These are phyloP conservation scores for Trichothecium roseum DNA, from an alignment of 2,329 filamentous ascomycete species.

Conservation along the genomic window DNA sequence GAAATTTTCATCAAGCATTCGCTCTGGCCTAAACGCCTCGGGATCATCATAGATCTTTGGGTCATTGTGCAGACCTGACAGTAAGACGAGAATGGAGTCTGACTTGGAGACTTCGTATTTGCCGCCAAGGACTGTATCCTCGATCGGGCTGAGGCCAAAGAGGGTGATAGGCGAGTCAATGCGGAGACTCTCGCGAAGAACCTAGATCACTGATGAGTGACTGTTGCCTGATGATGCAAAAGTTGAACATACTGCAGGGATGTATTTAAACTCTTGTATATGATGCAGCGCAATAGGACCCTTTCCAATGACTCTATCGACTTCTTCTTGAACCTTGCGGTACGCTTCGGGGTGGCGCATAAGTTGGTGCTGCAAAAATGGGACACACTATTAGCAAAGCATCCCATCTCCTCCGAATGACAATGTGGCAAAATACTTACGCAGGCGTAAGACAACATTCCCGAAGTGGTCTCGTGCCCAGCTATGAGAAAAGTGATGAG, in stretches of 20 bases:
- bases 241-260: no score
- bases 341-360: constrained; percentile 52
- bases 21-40: constrained; percentile 2
- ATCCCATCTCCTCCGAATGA: no score
- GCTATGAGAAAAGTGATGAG: constrained; percentile 65
- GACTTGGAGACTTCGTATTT: constrained; percentile 2
- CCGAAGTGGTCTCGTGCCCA: constrained; percentile 59
- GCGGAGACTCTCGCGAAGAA: constrained; percentile 12
- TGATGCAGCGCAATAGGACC: constrained; percentile 49
- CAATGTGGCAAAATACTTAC: no score
- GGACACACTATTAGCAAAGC: no score
- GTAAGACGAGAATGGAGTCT: background rate
- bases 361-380: constrained; percentile 23
- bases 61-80: background rate
- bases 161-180: background rate
- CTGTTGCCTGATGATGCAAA: no score
- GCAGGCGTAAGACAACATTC: constrained; percentile 55
- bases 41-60: background rate
- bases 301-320: constrained; percentile 53
- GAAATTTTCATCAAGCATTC: constrained; percentile 3
- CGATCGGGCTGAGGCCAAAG: constrained; percentile 14
- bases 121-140: constrained; percentile 16
- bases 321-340: constrained; percentile 53
- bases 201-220: no score
- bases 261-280: constrained; percentile 53